Conservation (phyloP, 164 flowering plant genomes). For the Litsea cubeba region DNA sequence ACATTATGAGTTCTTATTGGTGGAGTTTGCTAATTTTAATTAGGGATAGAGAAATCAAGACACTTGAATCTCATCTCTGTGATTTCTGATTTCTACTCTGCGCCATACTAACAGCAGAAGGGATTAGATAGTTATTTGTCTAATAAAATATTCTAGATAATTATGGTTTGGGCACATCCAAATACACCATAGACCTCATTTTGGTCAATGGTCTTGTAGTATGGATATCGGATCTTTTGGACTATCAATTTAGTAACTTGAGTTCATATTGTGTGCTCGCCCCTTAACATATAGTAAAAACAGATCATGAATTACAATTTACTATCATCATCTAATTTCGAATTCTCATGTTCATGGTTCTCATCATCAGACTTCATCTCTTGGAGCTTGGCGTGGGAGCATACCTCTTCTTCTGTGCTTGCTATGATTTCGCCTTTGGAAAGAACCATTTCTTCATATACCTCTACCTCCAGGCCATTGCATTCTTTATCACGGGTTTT, state of each 20-base stretch:
- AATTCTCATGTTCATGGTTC: background rate
- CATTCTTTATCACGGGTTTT: conserved; percentile 71
- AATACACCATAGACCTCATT: background rate
- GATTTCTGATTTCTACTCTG: too few relatives aligned
- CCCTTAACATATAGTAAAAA: too few relatives aligned
- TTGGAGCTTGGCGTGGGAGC: conserved; percentile 56
- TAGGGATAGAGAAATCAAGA: background rate
- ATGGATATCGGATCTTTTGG: background rate
- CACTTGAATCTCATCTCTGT: too few relatives aligned
- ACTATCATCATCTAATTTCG: too few relatives aligned
- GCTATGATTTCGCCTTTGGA: conserved; percentile 62
- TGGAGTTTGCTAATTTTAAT: background rate
- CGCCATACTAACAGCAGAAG: too few relatives aligned
- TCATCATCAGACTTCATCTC: conserved; percentile 44
- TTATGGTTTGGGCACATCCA: background rate
- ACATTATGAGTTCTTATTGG: background rate
- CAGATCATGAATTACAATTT: too few relatives aligned
- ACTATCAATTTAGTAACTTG: background rate
- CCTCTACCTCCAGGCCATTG: conserved; percentile 59
- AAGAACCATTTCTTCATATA: conserved; percentile 61
- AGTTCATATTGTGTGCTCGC: background rate
- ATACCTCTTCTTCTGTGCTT: conserved; percentile 57
- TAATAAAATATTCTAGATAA: too few relatives aligned
- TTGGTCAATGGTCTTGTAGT: background rate
- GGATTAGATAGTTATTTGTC: too few relatives aligned